A percentile compares a stretch with the other conserved stretches of the same genome.
phyloP scores from a whole-genome alignment of 805 yeast species.

The Kuraishia ogatae region DNA sequence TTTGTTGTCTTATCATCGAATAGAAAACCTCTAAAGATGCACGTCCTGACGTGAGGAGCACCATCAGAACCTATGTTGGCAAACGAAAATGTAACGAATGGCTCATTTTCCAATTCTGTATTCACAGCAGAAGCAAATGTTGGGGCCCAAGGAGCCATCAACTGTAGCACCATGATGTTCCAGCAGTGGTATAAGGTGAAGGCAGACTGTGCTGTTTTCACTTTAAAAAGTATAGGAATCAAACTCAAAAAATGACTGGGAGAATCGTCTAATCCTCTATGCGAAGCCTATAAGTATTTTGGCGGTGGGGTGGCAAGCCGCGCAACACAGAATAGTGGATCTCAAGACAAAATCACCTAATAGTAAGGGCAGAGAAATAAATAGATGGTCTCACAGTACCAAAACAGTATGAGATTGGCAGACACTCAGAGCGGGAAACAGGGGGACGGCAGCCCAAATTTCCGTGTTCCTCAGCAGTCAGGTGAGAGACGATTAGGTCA shows the following conservation, averaged over 20 bases:
- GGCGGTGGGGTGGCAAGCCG: neutral
- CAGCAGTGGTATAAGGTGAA: neutral
- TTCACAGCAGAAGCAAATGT: slow-evolving; percentile 45
- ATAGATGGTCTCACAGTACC: neutral
- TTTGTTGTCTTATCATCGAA: slow-evolving; percentile 63
- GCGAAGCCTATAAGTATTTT: neutral
- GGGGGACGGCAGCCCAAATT: neutral
- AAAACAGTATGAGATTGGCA: neutral
- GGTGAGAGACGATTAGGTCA: neutral
- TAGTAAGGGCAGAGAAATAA: neutral
- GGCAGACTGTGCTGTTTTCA: neutral
- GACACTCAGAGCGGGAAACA: neutral
- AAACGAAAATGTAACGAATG: slow-evolving; percentile 56
- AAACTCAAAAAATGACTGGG: neutral
- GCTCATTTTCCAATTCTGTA: slow-evolving; percentile 32
- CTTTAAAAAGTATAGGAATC: neutral
- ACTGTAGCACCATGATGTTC: slow-evolving; percentile 3
- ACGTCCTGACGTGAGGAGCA: slow-evolving; percentile 58
- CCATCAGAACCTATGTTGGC: slow-evolving; percentile 53
- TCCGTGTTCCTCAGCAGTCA: neutral
- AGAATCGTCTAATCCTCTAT: neutral
- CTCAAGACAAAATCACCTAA: neutral
- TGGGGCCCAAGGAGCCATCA: slow-evolving; percentile 75
- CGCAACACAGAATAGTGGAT: neutral
- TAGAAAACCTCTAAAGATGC: slow-evolving; percentile 66